Conservation (phyloP, 2,329 filamentous ascomycete species). For the Sporothrix euskadiensis region DNA sequence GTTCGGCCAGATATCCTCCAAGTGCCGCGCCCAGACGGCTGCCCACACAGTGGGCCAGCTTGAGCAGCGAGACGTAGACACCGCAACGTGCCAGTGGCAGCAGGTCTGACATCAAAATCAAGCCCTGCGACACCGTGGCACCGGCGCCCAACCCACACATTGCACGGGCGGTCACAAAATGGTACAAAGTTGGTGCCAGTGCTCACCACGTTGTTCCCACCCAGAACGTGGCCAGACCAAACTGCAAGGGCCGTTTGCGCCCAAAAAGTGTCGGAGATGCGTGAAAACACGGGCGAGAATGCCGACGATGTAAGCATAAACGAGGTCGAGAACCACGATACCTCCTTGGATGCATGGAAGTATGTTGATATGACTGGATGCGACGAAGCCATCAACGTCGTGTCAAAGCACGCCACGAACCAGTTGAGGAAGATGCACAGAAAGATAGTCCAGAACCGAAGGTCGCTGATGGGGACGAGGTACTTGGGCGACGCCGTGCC, state of each 20-base stretch:
- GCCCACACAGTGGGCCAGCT: neutral
- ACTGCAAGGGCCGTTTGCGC: neutral
- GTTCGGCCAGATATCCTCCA: neutral
- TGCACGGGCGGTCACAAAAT: neutral
- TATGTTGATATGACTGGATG: neutral
- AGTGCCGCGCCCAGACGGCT: neutral
- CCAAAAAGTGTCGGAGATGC: neutral
- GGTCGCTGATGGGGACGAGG: neutral
- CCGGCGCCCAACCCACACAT: neutral
- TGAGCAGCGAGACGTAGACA: neutral
- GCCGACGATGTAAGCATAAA: neutral
- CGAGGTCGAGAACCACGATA: neutral
- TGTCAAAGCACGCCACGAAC: neutral
- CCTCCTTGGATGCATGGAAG: neutral
- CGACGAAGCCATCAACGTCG: neutral
- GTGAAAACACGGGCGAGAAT: neutral
- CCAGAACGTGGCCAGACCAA: neutral
- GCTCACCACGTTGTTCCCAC: neutral
- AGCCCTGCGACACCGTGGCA: neutral
- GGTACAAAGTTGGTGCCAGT: neutral
- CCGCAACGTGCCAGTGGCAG: neutral
- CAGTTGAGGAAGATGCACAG: slow-evolving; percentile 1
- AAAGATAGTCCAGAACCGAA: neutral
- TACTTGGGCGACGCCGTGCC: neutral
- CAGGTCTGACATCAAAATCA: neutral